Conservation (phyloP, 2,329 filamentous ascomycete genomes). For the Aspergillus sp. region DNA sequence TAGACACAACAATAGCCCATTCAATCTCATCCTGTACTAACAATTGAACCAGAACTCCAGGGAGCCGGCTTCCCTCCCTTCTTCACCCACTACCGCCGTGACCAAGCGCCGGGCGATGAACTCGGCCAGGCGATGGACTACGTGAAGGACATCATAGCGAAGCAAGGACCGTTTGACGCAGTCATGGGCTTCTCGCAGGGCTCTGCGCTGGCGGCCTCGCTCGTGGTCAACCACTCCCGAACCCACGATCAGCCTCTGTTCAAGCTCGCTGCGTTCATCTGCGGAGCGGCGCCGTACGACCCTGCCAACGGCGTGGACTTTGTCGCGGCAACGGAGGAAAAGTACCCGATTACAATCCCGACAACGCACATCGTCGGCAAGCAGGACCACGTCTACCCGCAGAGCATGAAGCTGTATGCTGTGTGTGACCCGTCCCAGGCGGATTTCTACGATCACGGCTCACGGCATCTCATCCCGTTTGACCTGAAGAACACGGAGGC, state of each 20-base stretch:
- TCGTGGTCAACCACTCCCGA: conserved; percentile 23
- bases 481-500: conserved; percentile 26
- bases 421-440: conserved; percentile 33
- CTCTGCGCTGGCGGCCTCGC: conserved; percentile 25
- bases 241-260: conserved; percentile 24
- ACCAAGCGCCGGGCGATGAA: conserved; percentile 19
- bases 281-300: conserved; percentile 25
- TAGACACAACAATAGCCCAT: conserved; percentile 9
- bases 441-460: conserved; percentile 36
- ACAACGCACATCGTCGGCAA: conserved; percentile 40
- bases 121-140: conserved; percentile 26
- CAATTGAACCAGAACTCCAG: conserved; percentile 22
- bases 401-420: conserved; percentile 27
- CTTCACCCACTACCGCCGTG: conserved; percentile 29
- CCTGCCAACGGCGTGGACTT: conserved; percentile 16
- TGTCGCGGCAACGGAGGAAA: conserved; percentile 9
- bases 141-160: conserved; percentile 17
- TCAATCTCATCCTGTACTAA: background rate
- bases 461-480: conserved; percentile 33
- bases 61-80: conserved; percentile 30
- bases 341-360: conserved; percentile 30
- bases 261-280: conserved; percentile 31
- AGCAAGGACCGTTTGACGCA: conserved; percentile 30
- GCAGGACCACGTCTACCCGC: conserved; percentile 30
- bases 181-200: conserved; percentile 34